Evolutionary conservation across 139 green algal species (phyloP).

Genomic region (Desmodesmus armatus): DNA sequence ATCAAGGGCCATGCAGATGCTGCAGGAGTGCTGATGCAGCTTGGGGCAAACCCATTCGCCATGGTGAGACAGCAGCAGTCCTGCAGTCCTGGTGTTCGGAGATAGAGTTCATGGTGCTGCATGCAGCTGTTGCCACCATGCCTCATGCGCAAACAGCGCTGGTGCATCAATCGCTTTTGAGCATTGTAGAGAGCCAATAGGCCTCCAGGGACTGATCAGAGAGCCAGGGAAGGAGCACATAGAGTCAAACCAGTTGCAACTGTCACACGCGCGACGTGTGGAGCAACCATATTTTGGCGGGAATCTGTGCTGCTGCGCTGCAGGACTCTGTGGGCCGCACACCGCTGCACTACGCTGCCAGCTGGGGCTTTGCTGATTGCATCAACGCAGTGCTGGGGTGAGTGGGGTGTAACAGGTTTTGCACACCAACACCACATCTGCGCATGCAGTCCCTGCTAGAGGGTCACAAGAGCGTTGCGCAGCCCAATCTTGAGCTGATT

Average conservation of each 20-base stretch:
- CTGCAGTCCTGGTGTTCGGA: not conserved
- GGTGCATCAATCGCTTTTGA: too few relatives aligned
- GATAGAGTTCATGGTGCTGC: not conserved
- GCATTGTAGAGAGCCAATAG: too few relatives aligned
- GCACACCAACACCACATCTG: too few relatives aligned
- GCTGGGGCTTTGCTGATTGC: constrained; percentile 53
- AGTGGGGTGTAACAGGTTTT: too few relatives aligned
- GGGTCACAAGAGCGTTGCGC: too few relatives aligned
- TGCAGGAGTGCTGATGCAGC: constrained; percentile 43
- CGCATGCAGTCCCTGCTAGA: too few relatives aligned
- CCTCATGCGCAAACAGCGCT: not conserved
- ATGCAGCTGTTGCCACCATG: not conserved
- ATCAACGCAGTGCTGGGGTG: constrained; percentile 42
- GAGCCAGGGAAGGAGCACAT: too few relatives aligned
- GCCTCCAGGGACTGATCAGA: too few relatives aligned
- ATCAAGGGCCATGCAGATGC: constrained; percentile 49
- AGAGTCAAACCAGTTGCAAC: too few relatives aligned
- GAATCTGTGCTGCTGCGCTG: not conserved
- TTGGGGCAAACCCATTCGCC: constrained; percentile 46
- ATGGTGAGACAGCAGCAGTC: constrained; percentile 38
- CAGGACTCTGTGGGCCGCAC: constrained; percentile 50
- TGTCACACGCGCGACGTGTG: too few relatives aligned
- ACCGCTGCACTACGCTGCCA: constrained; percentile 53
- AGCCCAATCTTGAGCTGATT: too few relatives aligned
- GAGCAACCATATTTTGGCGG: too few relatives aligned